These are phyloP conservation scores for Chytridiales sp. DNA, from an alignment of 371 early-diverging fungal genomes.

Conservation along the genomic window DNA sequence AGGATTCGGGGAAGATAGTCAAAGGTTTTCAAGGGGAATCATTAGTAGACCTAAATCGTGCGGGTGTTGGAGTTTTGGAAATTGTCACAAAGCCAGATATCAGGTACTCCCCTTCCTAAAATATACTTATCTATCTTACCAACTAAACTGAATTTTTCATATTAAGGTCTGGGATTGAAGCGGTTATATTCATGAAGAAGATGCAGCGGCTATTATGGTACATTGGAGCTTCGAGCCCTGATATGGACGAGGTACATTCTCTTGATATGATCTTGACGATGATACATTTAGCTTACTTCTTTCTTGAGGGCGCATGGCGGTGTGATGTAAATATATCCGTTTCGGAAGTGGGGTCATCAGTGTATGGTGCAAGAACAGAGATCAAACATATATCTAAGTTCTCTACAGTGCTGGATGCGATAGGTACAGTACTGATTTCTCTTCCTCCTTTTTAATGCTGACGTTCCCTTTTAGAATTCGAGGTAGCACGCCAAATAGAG, in stretches of 20 bases:
- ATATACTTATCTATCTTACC: too few relatives aligned
- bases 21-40: constrained; percentile 55
- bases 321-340: constrained; percentile 94
- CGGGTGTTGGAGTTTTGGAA: constrained; percentile 84
- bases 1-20: constrained; percentile 84
- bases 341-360: constrained; percentile 42
- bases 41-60: constrained; percentile 83
- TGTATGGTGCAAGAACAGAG: constrained; percentile 75
- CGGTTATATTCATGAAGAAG: constrained; percentile 73
- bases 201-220: constrained; percentile 71
- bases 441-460: neutral
- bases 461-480: constrained; percentile 59
- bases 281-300: neutral
- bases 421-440: constrained; percentile 50
- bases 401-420: constrained; percentile 66
- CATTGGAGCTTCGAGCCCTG: constrained; percentile 71
- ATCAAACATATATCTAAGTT: constrained; percentile 88
- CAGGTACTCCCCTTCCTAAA: constrained; percentile 43
- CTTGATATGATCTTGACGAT: neutral
- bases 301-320: constrained; percentile 72
- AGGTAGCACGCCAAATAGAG: constrained; percentile 71
- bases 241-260: constrained; percentile 74
- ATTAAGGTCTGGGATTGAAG: constrained; percentile 67
- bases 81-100: constrained; percentile 89
- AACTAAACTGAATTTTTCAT: too few relatives aligned